Base-by-base conservation (phyloP, 2,329 filamentous ascomycete genomes). In the Hypoxylon sp. region DNA sequence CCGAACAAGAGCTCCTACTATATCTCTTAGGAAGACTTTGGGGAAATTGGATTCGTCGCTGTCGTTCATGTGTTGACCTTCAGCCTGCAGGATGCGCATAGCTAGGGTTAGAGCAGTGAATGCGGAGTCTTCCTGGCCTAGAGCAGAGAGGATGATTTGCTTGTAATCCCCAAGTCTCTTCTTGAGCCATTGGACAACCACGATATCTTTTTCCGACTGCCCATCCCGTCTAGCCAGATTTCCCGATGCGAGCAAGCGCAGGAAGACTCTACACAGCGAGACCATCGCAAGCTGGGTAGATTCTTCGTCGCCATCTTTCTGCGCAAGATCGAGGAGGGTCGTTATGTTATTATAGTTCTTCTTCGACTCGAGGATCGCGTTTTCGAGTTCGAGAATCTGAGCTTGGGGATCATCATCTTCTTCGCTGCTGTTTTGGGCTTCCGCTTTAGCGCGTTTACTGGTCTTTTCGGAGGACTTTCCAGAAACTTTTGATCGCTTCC, bases 271-370 rank as follows among this genome's bases (percentile, higher is more conserved):
- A 80, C 94, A 97, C 52, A 98, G 85, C 1, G 94, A 91, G 19
- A 98, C 90, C 0, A 91, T 88, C 0, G 94, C 92, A 35, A 92
- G 82, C 51, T 93, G 83, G 10, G 88, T 85, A 3, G 88, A 83
- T 47, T 91, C 87, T 1, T 83, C 79, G 17, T 86, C 83, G 19
- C 83, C 78, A 2, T 85, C 80, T 37, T 82, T 83, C 75, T 86
- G 78, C 39, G 89, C 81, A 74, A 89, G 86, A 46, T 86, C 85
- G 50, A 97, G 83, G 39, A 98, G 82, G 10, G 86, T 88, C 6
- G 89, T 86, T 75, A 98, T 95, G 77, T 97, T 94, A 84, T 97
- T 97, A 85, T 97, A 97, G 81, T 97, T 88, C 80, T 94, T 93
- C 76, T 90, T 92, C 54, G 94, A 97, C 79, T 96, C 91, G 68